Percentiles rank a stretch among this genome's conserved stretches.
These are phyloP conservation scores for Centrapalus pauciflorus DNA, from an alignment of 129 eudicot species.

Conservation along the genomic window DNA sequence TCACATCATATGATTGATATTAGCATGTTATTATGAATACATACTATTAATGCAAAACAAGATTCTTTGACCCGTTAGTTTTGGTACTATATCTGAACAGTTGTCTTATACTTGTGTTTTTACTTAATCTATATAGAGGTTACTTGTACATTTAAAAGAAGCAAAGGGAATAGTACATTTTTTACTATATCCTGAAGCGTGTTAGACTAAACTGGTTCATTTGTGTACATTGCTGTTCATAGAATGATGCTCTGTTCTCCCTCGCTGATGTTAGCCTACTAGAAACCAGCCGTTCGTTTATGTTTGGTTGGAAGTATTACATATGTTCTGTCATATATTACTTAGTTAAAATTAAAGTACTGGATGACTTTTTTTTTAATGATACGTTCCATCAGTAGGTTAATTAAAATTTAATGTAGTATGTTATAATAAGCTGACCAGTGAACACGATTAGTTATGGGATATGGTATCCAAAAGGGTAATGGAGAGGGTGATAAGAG, in stretches of 20 bases:
- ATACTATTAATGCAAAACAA: conserved; percentile 4
- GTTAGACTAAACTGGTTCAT: conserved; percentile 3
- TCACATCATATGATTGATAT: conserved; percentile 11
- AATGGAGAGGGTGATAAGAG: background rate
- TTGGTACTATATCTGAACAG: background rate
- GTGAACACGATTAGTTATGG: background rate
- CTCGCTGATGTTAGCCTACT: background rate
- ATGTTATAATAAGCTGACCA: background rate
- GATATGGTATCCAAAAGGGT: background rate
- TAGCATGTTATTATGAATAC: conserved; percentile 5
- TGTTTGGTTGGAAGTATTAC: background rate
- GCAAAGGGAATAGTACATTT: conserved; percentile 11
- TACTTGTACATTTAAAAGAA: conserved; percentile 4
- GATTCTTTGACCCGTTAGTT: background rate
- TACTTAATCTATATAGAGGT: conserved; percentile 13
- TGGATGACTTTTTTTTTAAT: background rate
- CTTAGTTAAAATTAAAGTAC: background rate
- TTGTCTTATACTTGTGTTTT: conserved; percentile 16
- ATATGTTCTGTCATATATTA: background rate
- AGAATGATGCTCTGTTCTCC: background rate
- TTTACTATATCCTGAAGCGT: background rate
- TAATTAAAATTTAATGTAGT: background rate
- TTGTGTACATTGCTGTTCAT: background rate
- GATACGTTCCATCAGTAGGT: background rate
- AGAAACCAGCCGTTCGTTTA: conserved; percentile 3